These are phyloP conservation scores for Astrephomene gubernaculifera DNA, from an alignment of 139 green algal species.

Conservation along the genomic window DNA sequence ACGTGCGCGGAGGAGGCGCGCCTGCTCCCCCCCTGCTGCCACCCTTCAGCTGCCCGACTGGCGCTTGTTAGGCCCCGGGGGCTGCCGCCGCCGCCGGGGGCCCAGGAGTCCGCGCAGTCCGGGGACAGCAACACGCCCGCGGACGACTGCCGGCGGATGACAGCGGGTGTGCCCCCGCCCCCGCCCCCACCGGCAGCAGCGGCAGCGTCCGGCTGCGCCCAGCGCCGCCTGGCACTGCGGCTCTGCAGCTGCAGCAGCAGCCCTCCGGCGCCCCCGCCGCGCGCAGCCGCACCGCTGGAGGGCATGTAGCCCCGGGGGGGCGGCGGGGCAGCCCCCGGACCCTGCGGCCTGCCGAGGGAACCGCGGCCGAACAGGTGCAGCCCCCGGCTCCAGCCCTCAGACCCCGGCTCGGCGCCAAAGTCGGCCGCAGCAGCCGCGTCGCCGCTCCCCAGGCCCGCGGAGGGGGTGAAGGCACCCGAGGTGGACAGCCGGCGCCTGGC, in stretches of 20 bases:
- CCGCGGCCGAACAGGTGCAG: background rate
- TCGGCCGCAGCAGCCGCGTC: no score
- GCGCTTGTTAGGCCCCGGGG: no score
- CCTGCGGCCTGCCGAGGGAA: background rate
- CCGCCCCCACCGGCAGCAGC: background rate
- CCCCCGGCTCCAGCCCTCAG: background rate
- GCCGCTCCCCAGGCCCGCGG: no score
- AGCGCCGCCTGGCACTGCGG: constrained; percentile 16
- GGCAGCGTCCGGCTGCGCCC: background rate
- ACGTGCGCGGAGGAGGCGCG: no score
- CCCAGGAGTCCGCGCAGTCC: no score
- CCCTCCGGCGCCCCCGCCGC: background rate
- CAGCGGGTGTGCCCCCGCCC: background rate
- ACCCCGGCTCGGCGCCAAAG: background rate
- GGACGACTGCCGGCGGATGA: no score
- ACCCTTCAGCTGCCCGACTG: no score
- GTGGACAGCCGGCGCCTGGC: constrained; percentile 8
- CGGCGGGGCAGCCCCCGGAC: background rate
- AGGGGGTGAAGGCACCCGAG: background rate
- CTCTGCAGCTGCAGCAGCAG: constrained; percentile 33
- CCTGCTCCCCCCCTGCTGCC: no score
- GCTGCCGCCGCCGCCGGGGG: no score
- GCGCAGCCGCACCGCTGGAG: background rate
- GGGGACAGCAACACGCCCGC: no score
- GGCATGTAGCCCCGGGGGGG: constrained; percentile 8